Conservation (phyloP, 2,329 filamentous ascomycete genomes). For the Mycosphaerella sp. region DNA sequence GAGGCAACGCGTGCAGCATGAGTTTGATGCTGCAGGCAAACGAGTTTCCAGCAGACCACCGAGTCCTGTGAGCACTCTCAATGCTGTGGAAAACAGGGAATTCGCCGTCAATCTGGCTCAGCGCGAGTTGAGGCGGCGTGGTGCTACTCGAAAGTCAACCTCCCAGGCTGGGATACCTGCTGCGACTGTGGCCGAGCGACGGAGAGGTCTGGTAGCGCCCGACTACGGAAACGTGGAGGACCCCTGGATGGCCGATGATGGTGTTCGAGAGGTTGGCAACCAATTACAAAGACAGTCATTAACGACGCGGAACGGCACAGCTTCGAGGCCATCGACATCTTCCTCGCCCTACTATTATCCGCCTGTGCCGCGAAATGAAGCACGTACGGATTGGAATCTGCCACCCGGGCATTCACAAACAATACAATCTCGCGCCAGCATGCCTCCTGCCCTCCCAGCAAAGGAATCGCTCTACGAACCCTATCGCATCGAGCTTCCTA, state of each 20-base stretch:
- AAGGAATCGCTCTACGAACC: constrained; percentile 26
- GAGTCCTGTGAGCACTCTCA: constrained; percentile 40
- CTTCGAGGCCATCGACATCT: constrained; percentile 1
- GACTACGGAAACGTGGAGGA: constrained; percentile 16
- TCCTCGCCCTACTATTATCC: constrained; percentile 39
- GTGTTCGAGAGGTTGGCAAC: constrained; percentile 25
- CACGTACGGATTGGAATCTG: constrained; percentile 31
- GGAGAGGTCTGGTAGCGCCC: constrained; percentile 26
- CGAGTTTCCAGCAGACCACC: constrained; percentile 4
- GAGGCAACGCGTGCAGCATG: constrained; percentile 21
- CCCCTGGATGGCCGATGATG: constrained; percentile 11
- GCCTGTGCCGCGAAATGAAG: constrained; percentile 38
- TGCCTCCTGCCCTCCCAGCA: constrained; percentile 26
- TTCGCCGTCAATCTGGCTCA: constrained; percentile 71
- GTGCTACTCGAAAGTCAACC: constrained; percentile 47
- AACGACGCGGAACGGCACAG: constrained; percentile 6
- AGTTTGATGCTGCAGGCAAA: constrained; percentile 18
- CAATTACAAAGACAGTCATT: constrained; percentile 18
- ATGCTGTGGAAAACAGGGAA: constrained; percentile 64
- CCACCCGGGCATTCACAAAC: constrained; percentile 24
- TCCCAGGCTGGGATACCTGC: constrained; percentile 52
- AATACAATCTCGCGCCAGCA: constrained; percentile 21
- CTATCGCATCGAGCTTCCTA: constrained; percentile 8
- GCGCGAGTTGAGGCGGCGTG: constrained; percentile 62
- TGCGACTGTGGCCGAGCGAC: constrained; percentile 30